These are phyloP conservation scores for Saccharomycopsis sp. DNA, from an alignment of 805 yeast genomes.

Conservation along the genomic window DNA sequence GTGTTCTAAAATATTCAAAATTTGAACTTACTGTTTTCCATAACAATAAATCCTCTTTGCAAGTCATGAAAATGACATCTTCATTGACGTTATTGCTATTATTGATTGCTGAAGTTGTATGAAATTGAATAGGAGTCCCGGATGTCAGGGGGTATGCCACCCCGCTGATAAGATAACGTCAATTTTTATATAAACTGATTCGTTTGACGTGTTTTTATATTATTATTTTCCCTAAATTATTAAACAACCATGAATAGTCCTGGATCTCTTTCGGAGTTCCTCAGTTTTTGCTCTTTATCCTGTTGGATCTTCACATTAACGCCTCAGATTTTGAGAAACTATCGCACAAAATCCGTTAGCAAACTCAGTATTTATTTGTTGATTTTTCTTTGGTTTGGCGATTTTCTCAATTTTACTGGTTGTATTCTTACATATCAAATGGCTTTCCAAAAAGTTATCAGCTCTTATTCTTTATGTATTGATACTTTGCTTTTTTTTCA, in stretches of 20 bases:
- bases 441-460: slow-evolving; percentile 68
- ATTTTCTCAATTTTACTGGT: slow-evolving; percentile 41
- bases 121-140: too few species aligned
- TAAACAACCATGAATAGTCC: not conserved
- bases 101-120: too few species aligned
- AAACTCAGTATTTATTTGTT: slow-evolving; percentile 26
- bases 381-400: slow-evolving; percentile 27
- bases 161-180: too few species aligned
- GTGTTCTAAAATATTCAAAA: too few species aligned
- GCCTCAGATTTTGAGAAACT: slow-evolving; percentile 28
- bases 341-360: slow-evolving; percentile 23
- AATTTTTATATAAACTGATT: too few species aligned
- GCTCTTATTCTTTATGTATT: slow-evolving; percentile 61
- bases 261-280: slow-evolving; percentile 2
- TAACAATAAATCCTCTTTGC: too few species aligned
- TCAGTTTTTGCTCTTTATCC: slow-evolving; percentile 4
- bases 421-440: slow-evolving; percentile 69
- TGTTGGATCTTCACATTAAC: slow-evolving; percentile 18
- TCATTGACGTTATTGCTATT: too few species aligned
- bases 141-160: too few species aligned
- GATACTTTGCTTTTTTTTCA: slow-evolving; percentile 63
- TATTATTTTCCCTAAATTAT: not conserved
- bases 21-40: too few species aligned
- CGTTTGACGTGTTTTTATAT: not conserved
- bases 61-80: too few species aligned